Base-by-base conservation (phyloP, 225 moss, liverwort and hornwort species). In the Lunularia cruciata region DNA sequence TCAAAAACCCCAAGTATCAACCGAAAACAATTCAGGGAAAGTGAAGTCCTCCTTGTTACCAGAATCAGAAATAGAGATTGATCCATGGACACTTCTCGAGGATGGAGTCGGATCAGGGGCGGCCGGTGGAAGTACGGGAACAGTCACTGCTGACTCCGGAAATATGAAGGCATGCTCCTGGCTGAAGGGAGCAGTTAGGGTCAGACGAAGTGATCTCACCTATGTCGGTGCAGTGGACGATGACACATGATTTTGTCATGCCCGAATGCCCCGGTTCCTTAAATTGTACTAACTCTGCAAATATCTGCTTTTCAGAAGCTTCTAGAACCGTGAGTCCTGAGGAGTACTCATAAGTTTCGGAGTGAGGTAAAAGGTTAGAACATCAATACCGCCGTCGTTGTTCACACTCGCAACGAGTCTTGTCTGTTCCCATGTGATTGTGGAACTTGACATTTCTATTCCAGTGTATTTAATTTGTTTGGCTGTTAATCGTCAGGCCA, bases 11-110 rank as follows among this genome's bases (percentile, higher is more conserved):
- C 72, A 62, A 9, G 68, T 80, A 54, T 72, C 85, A 28, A 71
- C 73, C 45, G 89, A 94, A 47, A 87, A 66, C 74, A 88, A 66
- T 46, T 20, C 67, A 4, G 83, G 79, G 0, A 90, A 95, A 83
- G 74, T 73, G 35, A 92, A 88, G 63, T 45, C 78, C 33, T 46
- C 39, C 14, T 75, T 80, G 25, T 59, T 73, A 25, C 72, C 85
- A 19, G 92, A 87, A 26, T 47, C 76, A 37, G 96, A 90, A 67
- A 63, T 86, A 73, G 96, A 98, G 58, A 77, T 90, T 26, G 96
- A 98, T 72, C 89, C 96, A 19, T 98, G 96, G 96, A 84, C 79
- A n/a, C 71, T 92, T 28, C 83, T 98, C 5, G 96, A 98, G 72
- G 96, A 98, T 66, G 96, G 90, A 65, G 92, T 98, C 27, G 92